Evolutionary conservation across 2,329 filamentous ascomycete genomes (phyloP), one percentile per base, ranked within the genome.

Genomic region (Aspergillus eucalypticola): DNA sequence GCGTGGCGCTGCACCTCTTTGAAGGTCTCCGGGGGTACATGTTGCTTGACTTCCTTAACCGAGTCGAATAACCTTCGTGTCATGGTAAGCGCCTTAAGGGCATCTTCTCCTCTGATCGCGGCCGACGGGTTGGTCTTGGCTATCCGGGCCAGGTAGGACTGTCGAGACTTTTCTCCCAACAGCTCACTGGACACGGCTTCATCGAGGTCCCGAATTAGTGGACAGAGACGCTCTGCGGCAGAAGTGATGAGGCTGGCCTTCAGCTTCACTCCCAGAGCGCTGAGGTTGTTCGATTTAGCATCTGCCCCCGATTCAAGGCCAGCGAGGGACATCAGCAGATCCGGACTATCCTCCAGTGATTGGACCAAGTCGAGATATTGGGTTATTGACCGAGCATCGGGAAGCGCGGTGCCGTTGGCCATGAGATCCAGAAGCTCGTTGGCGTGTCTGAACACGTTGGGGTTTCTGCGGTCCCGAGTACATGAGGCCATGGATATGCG

Each of bases 401-500:
- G 71, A 8, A 76, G 59, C 13, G 70, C 50, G 29, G 73, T 60
- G 17, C 62, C 42, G 32, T 66, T 56, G 27, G 66, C 58, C 88
- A 93, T 92, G 54, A 84, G 72, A 55, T 87, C 80, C 29, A 96
- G 77, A 25, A 96, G 80, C 54, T 80, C 75, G 54, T 81, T 85
- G 4, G 90, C 89, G 65, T 89, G 83, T 3, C 80, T 76, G 64
- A 96, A 84, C 21, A 86, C 84, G 55, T 88, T 84, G n/a, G 74
- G 81, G 73, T 96, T 96, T 58, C 88, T 87, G 70, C 87, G 89
- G 79, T 97, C 92, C 59, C 88, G 85, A 23, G 86, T 78, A 74
- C 92, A 96, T 5, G 86, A 83, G 64, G 84, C 83, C 80, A 97
- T 86, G 56, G 89, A 91, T 50, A 91, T 84, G 56, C 86, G 84